Evolutionary conservation across 1,284 basidiomycete species (phyloP), one percentile per base, ranked within the genome.

Genomic region (Caloboletus firmus): DNA sequence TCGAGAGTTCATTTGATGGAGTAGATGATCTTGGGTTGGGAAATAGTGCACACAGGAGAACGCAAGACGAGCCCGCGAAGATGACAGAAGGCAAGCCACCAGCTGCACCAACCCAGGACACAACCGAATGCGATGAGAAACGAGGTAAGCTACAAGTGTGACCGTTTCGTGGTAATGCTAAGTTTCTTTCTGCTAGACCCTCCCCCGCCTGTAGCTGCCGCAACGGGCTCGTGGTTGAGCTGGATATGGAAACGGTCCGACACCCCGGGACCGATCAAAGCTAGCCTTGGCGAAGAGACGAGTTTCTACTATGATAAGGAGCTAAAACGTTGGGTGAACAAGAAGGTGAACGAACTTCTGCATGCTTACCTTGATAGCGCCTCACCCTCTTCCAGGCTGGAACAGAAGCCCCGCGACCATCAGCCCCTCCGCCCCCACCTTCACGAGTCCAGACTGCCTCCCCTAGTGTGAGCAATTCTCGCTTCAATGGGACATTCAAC

Each of bases 271-370:
- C 93, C 94, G 8, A 76, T 95, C 53, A 89, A 85, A 68, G 97
- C 96, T 17, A 98, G 93, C 62, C 81, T 99, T 22, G 97, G 97
- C 18, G 93, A 99, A 65, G 87, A 96, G 67, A 93, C 82, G 31
- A 80, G 86, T 43, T 96, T 99, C 76, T 91, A 94, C 62, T 99
- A 92, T 70, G 97, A 99, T 72, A 87, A 91, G 64, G 94, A 98
- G 22, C 81, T 90, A 58, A 97, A 97, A 73, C 84, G 89, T 58
- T 99, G 97, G 97, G 88, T 99, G 20, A 95, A 98, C 72, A 95
- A 91, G 74, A 95, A 91, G 74, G 93, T 92, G 61, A 69, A 79
- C 66, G 12, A 20, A 18, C 57, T 6, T 28, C n/a, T 51, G 31
- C 49, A 36, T 40, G 41, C 24, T 11, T 32, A 15, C 41, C 1